Evolutionary conservation across 116 monocot genomes (phyloP), one percentile per base, ranked within the genome.

Genomic region (Phalaenopsis hybrid): DNA sequence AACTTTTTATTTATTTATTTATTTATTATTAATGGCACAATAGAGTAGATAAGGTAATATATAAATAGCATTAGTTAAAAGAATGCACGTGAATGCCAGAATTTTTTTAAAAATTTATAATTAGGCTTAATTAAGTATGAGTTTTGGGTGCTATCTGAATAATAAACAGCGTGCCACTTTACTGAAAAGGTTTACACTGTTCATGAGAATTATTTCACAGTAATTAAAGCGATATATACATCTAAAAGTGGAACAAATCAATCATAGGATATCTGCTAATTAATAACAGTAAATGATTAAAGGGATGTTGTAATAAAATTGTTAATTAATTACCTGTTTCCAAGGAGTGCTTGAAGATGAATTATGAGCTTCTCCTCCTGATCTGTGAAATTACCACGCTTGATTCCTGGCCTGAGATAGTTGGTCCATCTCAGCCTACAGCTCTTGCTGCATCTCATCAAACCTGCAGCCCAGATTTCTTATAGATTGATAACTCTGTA

Each of bases 301-400:
- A 28, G 76, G 12, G 25, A 5, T 18, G 2, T n/a, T 15, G 3
- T 44, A 46, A 49, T 76, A 12, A 45, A 20, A 76, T 44, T 74
- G 7, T 72, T 72, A 72, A 72, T 72, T 2, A 72, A 75, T 28
- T 80, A 92, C 95, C 93, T 95, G 44, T 95, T 95, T 57, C 95
- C 95, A 45, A 95, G 85, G 25, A 95, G 95, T 10, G 95, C 93
- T 88, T 95, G 95, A 80, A 95, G 93, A 86, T 95, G 95, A 79
- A 95, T 79, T 21, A 95, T 95, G 88, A 95, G 92, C 81, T 92
- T 95, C 88, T 95, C 95, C 80, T 95, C 95, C 44, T 95, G 89
- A 28, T 91, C 91, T 4, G 87, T 93, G 88, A 95, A 95, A 85
- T 86, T 93, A 4, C 93, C 93, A 8, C 93, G 83, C 81, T 90